Percentiles rank a stretch among this genome's conserved stretches.
Conservation (phyloP, 345 rosid species). For the Rhizophora mangle region DNA sequence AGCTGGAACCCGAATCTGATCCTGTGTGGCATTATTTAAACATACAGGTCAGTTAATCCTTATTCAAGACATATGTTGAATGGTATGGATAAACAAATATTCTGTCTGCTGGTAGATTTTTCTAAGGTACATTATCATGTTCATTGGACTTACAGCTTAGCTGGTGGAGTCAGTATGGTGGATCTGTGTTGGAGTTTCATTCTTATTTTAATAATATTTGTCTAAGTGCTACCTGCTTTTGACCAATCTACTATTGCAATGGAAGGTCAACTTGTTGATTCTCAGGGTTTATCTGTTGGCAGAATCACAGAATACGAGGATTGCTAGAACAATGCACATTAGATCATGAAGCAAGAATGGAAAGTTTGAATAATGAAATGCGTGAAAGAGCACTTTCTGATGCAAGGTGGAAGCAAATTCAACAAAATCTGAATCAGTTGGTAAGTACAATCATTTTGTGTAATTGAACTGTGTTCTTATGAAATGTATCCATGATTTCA, state of each 20-base stretch:
- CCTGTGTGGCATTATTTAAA: slow-evolving; percentile 97
- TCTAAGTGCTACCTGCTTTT: too few species aligned
- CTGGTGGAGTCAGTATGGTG: slow-evolving; percentile 14
- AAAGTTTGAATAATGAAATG: slow-evolving; percentile 60
- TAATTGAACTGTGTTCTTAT: not conserved
- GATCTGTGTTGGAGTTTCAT: slow-evolving; percentile 8
- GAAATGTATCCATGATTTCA: not conserved
- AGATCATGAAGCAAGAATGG: slow-evolving; percentile 91
- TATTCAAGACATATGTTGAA: not conserved
- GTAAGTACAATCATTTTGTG: slow-evolving; percentile 40
- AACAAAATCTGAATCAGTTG: slow-evolving; percentile 52
- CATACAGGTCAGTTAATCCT: slow-evolving; percentile 67
- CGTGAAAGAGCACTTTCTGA: slow-evolving; percentile 80
- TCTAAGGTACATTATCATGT: not conserved
- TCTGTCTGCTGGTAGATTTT: not conserved
- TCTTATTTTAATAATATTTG: not conserved
- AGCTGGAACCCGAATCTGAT: slow-evolving; percentile 96
- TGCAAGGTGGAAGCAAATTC: slow-evolving; percentile 92
- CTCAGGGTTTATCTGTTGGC: slow-evolving; percentile 25
- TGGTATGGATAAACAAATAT: not conserved
- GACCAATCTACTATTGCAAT: not conserved
- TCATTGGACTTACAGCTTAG: slow-evolving; percentile 5
- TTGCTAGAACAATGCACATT: slow-evolving; percentile 91
- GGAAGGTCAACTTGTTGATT: slow-evolving; percentile 22
- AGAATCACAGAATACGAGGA: slow-evolving; percentile 92